phyloP scores from a whole-genome alignment of 129 eudicot species.

The Centaurea solstitialis region DNA sequence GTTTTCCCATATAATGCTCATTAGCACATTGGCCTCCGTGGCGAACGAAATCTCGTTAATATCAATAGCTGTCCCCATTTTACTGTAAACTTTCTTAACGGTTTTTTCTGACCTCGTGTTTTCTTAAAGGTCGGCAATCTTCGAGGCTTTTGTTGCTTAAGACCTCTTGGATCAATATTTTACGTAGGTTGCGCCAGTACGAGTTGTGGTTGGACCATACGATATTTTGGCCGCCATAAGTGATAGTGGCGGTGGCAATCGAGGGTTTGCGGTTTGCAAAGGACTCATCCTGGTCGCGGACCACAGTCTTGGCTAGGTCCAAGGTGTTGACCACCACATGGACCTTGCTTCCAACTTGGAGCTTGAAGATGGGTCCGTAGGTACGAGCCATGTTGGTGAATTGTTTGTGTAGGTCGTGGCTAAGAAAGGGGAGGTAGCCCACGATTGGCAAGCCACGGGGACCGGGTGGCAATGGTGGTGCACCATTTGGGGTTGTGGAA shows the following conservation, averaged over 20 bases:
- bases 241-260: conserved; percentile 13
- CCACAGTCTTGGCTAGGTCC: conserved; percentile 40
- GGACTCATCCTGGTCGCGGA: conserved; percentile 39
- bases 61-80: conserved; percentile 29
- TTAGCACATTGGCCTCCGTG: conserved; percentile 35
- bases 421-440: conserved; percentile 47
- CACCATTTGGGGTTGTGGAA: no score
- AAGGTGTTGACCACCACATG: conserved; percentile 41
- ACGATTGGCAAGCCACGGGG: conserved; percentile 40
- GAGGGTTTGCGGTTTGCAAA: conserved; percentile 47
- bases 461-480: conserved; percentile 34
- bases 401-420: conserved; percentile 21
- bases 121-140: no score
- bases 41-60: conserved; percentile 32
- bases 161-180: no score
- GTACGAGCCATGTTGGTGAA: conserved; percentile 10
- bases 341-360: conserved; percentile 36
- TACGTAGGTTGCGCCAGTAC: not conserved
- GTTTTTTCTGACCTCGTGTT: no score
- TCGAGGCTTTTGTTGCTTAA: no score
- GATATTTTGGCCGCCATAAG: conserved; percentile 23
- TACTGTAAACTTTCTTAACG: conserved; percentile 5
- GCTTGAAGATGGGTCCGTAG: conserved; percentile 44
- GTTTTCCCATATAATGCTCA: conserved; percentile 51
- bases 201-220: conserved; percentile 20